These are phyloP conservation scores for Scedosporium aurantiacum DNA, from an alignment of 2,329 filamentous ascomycete species.

Conservation along the genomic window DNA sequence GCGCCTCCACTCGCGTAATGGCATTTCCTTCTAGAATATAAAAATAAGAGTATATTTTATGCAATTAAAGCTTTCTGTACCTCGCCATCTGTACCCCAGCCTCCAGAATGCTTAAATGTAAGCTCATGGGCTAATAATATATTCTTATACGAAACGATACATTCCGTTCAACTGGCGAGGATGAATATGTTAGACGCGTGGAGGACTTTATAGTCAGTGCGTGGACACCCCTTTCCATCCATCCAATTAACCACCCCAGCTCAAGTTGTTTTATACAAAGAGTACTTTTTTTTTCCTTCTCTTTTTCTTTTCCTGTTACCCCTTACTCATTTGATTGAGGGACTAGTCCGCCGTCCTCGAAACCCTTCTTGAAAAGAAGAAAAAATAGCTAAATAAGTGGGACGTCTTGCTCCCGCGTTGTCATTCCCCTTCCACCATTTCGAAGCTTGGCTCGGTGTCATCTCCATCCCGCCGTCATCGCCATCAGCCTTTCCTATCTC, in stretches of 20 bases:
- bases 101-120: no score
- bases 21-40: background rate
- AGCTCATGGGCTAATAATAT: no score
- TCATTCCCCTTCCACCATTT: background rate
- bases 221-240: conserved; percentile 3
- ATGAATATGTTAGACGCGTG: background rate
- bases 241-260: conserved; percentile 1
- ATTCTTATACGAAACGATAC: background rate
- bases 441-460: background rate
- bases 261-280: background rate
- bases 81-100: no score
- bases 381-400: background rate
- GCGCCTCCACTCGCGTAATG: background rate
- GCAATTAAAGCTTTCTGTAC: background rate
- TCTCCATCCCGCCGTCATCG: no score
- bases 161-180: background rate
- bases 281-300: background rate
- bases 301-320: background rate
- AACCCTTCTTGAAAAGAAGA: background rate
- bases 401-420: background rate
- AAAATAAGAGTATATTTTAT: background rate
- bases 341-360: background rate
- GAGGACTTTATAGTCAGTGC: background rate
- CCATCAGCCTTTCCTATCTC: no score
- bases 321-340: background rate